Conservation (phyloP, 306 rosid species). For the Inga leiocalycina region DNA sequence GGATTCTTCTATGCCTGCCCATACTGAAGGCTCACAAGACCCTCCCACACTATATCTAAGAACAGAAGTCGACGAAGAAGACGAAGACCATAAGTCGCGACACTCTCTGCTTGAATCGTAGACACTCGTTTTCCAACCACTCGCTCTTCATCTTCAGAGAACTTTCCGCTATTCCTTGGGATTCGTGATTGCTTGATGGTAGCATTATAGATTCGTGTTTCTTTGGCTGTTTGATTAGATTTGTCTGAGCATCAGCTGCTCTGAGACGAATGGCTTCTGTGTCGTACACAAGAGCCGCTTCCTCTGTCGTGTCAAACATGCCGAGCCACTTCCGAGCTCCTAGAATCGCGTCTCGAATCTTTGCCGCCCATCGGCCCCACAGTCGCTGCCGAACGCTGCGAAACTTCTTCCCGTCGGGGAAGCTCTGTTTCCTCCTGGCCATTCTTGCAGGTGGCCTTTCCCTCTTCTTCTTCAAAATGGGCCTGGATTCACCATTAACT, state of each 20-base stretch:
- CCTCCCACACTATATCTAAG: not conserved
- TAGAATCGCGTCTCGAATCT: conserved; percentile 55
- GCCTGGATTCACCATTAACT: not conserved
- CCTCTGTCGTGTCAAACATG: conserved; percentile 59
- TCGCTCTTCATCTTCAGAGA: not conserved
- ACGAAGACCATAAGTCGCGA: conserved; percentile 18
- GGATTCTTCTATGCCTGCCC: not conserved
- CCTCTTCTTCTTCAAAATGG: not conserved
- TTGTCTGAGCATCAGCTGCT: conserved; percentile 54
- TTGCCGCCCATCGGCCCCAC: conserved; percentile 75
- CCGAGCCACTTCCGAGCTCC: conserved; percentile 60
- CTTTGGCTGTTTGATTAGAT: conserved; percentile 35
- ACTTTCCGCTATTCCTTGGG: not conserved
- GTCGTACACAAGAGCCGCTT: conserved; percentile 64
- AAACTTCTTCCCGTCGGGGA: conserved; percentile 27
- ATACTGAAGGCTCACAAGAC: not conserved
- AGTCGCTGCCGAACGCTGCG: conserved; percentile 58
- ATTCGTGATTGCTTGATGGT: not conserved
- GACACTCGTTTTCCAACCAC: not conserved
- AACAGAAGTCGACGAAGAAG: conserved; percentile 39
- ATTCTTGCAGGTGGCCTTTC: not conserved
- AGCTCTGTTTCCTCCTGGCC: not conserved
- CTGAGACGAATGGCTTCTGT: conserved; percentile 50
- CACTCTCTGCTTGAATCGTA: conserved; percentile 19
- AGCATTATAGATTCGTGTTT: not conserved